Evolutionary conservation across 2,329 filamentous ascomycete genomes (phyloP).

Genomic region (Aschersonia sp.): DNA sequence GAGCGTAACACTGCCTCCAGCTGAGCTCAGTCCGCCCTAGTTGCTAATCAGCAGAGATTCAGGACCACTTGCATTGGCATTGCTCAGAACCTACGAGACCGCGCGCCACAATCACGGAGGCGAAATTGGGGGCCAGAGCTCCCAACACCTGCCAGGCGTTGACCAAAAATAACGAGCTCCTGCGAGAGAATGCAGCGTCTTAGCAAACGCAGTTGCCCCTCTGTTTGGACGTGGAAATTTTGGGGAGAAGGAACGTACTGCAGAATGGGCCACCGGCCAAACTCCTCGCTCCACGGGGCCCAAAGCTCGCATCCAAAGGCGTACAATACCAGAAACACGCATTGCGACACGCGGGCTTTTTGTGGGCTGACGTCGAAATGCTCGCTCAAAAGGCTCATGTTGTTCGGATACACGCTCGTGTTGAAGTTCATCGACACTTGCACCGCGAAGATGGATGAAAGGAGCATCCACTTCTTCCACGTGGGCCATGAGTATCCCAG

Average conservation of each 20-base stretch:
- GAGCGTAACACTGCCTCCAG: slow-evolving; percentile 56
- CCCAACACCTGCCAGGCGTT: slow-evolving; percentile 64
- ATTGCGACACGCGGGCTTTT: slow-evolving; percentile 49
- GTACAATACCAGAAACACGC: slow-evolving; percentile 67
- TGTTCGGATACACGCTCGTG: slow-evolving; percentile 58
- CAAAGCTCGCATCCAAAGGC: slow-evolving; percentile 78
- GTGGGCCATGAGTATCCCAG: slow-evolving; percentile 45
- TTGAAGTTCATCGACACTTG: slow-evolving; percentile 70
- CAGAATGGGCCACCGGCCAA: slow-evolving; percentile 61
- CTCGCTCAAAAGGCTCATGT: slow-evolving; percentile 45
- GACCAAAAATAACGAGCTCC: slow-evolving; percentile 49
- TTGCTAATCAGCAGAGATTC: neutral
- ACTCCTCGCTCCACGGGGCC: slow-evolving; percentile 75
- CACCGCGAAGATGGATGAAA: slow-evolving; percentile 55
- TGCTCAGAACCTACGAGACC: slow-evolving; percentile 27
- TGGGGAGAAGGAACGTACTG: slow-evolving; percentile 27
- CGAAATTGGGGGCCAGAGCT: slow-evolving; percentile 57
- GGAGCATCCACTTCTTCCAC: slow-evolving; percentile 56
- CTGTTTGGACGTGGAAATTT: too few species aligned
- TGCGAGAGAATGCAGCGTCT: neutral
- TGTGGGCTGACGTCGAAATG: slow-evolving; percentile 42
- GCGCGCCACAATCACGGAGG: slow-evolving; percentile 50
- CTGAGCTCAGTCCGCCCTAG: slow-evolving; percentile 46
- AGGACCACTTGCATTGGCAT: too few species aligned
- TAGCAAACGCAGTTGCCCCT: neutral